Conservation (phyloP, 352 stramenopile genomes). For the Pythium aquatile region DNA sequence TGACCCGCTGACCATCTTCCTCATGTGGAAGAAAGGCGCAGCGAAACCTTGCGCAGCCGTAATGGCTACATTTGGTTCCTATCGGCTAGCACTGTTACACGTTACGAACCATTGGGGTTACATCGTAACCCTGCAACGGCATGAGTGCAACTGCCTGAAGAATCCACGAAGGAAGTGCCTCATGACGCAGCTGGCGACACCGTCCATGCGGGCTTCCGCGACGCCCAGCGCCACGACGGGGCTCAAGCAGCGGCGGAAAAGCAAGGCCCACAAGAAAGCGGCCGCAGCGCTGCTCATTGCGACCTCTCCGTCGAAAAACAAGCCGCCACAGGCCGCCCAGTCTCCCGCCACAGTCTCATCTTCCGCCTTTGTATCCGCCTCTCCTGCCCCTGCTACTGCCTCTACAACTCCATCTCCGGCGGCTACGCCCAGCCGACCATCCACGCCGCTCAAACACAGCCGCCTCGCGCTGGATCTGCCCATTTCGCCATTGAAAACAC, state of each 20-base stretch:
- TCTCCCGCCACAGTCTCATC: neutral
- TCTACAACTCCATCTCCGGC: neutral
- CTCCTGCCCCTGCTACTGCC: neutral
- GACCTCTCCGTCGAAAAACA: conserved; percentile 7
- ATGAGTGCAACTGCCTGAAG: neutral
- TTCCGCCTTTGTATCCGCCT: neutral
- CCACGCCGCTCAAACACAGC: conserved; percentile 18
- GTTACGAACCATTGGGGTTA: neutral
- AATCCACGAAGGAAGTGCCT: neutral
- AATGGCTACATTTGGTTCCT: neutral
- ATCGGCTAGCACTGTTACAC: neutral
- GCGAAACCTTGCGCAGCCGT: neutral
- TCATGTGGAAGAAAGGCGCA: neutral
- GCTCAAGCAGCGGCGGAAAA: conserved; percentile 24
- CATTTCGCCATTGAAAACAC: conserved; percentile 22
- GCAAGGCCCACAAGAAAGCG: conserved; percentile 22
- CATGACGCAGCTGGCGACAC: conserved; percentile 5
- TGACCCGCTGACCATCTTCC: too few relatives aligned
- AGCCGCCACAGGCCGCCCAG: neutral
- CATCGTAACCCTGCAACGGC: neutral
- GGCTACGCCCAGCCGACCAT: conserved; percentile 9
- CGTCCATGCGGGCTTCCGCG: neutral
- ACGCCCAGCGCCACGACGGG: neutral
- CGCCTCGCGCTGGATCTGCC: conserved; percentile 23
- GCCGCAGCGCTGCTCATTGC: conserved; percentile 10